These are phyloP conservation scores for Wakefieldia striispora DNA, from an alignment of 768 basidiomycete species.

Conservation along the genomic window DNA sequence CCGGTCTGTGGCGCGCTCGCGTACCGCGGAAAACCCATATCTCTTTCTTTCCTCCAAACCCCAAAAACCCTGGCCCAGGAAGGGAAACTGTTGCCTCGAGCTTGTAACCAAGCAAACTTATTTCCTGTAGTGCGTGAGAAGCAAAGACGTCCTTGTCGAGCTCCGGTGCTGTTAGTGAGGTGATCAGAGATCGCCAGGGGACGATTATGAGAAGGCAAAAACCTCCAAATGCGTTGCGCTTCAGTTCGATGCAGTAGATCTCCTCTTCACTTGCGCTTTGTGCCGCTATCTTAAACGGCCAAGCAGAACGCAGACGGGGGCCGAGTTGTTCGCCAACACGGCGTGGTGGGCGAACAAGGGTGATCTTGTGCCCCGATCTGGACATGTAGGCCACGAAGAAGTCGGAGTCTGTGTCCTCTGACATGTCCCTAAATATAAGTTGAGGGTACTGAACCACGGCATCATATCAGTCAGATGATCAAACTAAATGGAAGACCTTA, in stretches of 20 bases:
- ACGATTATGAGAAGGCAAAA: neutral
- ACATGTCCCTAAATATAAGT: conserved; percentile 60
- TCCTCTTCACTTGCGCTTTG: conserved; percentile 49
- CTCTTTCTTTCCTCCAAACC: conserved; percentile 48
- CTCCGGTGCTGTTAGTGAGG: conserved; percentile 33
- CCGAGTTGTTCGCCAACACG: conserved; percentile 39
- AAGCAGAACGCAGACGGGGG: conserved; percentile 37
- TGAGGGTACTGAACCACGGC: conserved; percentile 48
- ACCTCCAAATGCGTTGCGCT: conserved; percentile 39
- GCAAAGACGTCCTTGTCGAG: conserved; percentile 55
- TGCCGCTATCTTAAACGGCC: conserved; percentile 41
- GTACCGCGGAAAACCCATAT: conserved; percentile 62
- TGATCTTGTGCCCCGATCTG: conserved; percentile 54
- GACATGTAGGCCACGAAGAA: conserved; percentile 71
- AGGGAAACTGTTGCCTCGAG: conserved; percentile 70
- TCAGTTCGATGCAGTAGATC: conserved; percentile 55
- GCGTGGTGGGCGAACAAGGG: conserved; percentile 41
- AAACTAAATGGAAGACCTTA: conserved; percentile 27
- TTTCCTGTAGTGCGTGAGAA: conserved; percentile 60
- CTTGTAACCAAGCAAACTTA: conserved; percentile 54
- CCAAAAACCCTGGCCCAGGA: conserved; percentile 38
- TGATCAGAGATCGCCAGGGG: neutral
- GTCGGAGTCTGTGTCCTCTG: conserved; percentile 45
- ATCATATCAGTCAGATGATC: too few species aligned
- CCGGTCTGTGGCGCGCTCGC: conserved; percentile 27